Evolutionary conservation across 2,329 filamentous ascomycete genomes (phyloP), one percentile per base, ranked within the genome.

Genomic region (Huntiella moniliformis): DNA sequence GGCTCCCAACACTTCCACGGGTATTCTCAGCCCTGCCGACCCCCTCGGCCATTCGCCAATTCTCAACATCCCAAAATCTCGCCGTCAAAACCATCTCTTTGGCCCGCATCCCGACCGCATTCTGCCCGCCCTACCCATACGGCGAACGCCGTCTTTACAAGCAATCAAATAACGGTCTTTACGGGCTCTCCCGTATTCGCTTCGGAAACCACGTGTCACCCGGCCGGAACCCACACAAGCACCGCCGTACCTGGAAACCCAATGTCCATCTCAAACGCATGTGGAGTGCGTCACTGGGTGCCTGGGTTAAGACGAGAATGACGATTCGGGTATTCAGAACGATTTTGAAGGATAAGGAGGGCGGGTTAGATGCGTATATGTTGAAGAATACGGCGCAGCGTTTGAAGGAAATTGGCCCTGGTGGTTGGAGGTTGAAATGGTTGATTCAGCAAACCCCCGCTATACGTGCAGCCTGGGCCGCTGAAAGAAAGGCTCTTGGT

Each of bases 401-500:
- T 52, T 71, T 96, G 57, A 82, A 79, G 65, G 84, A 94, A 61
- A 67, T 98, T 48, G 91, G 91, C 4, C 77, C 88, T 44, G 80
- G 80, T 53, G 91, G 91, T 5, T 98, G 91, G 91, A 75, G 79
- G 54, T 65, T 98, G 56, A 70, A 91, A 52, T 95, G 86, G 82
- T 73, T 82, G 51, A 67, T 98, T 51, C 85, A 95, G 79, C 83
- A 88, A 65, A 86, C 77, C 4, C 56, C 57, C 1, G 63, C 64
- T 15, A 71, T 92, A 43, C 75, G 77, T 59, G 70, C 71, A 53
- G 67, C 73, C 52, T 82, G 86, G 57, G 70, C 71, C 37, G 59
- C 63, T 42, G 70, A 94, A 65, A 68, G 85, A 50, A 63, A 67
- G 48, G 64, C 64, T 15, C 59, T 91, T 42, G 82, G 84, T 0